phyloP scores from a whole-genome alignment of 179 eudicot species.

The Camellia oleifera region DNA sequence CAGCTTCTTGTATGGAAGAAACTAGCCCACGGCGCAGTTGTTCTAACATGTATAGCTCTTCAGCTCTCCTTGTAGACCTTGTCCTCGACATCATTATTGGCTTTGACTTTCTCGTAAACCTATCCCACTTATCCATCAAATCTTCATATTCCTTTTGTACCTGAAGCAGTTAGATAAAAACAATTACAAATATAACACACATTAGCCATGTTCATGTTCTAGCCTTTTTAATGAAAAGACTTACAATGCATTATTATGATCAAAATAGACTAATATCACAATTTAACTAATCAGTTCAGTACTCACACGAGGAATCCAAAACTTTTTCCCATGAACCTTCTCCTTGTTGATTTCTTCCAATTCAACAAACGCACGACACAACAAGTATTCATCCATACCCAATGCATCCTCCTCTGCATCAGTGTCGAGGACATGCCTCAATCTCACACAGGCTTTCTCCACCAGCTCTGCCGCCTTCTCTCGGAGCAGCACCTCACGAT shows the following conservation, averaged over 20 bases:
- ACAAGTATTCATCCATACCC: neutral
- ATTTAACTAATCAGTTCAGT: neutral
- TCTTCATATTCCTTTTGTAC: neutral
- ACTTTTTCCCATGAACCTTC: neutral
- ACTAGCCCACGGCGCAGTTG: neutral
- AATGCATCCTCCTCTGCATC: neutral
- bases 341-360: neutral
- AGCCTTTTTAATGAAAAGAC: neutral
- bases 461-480: neutral
- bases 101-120: neutral
- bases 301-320: slow-evolving; percentile 1
- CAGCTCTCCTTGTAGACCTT: neutral
- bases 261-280: neutral
- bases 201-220: neutral
- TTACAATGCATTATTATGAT: neutral
- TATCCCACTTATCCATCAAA: neutral
- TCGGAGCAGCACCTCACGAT: neutral
- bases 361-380: neutral
- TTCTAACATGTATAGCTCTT: neutral
- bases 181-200: neutral
- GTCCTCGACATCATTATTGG: neutral
- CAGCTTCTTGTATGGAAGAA: neutral
- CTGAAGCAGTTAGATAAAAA: neutral
- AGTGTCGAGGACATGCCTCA: neutral
- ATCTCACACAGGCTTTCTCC: neutral